Conservation (phyloP, 257 asterid genomes). For the Orobanche coerulescens region DNA sequence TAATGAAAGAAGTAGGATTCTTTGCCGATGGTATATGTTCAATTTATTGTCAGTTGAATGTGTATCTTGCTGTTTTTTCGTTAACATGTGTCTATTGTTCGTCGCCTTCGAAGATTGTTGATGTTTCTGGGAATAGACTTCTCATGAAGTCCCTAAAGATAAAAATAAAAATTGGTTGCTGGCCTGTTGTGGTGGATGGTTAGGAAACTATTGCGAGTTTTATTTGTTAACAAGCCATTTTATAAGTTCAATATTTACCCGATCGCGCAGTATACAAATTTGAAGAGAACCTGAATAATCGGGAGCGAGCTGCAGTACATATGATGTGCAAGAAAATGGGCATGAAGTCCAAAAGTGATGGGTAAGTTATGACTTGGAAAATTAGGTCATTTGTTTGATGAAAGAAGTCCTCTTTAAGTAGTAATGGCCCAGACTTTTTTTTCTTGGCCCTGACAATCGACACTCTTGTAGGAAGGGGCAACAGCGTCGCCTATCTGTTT, state of each 20-base stretch:
- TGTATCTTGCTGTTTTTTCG: too few relatives aligned
- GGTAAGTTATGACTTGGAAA: conserved; percentile 40
- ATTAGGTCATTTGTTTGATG: neutral
- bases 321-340: conserved; percentile 52
- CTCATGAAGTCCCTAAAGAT: too few relatives aligned
- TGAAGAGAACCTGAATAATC: conserved; percentile 36
- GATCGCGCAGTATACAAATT: conserved; percentile 54
- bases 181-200: neutral
- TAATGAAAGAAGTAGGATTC: too few relatives aligned
- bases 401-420: neutral
- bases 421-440: neutral
- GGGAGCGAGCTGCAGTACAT: conserved; percentile 69
- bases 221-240: neutral
- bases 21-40: too few relatives aligned
- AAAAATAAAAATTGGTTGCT: neutral
- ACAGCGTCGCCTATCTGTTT: conserved; percentile 52
- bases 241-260: conserved; percentile 4
- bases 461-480: conserved; percentile 45
- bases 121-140: too few relatives aligned
- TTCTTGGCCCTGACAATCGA: conserved; percentile 15
- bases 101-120: neutral
- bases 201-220: neutral
- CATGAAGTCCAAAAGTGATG: conserved; percentile 60
- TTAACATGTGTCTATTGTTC: too few relatives aligned
- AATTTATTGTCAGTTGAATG: too few relatives aligned